Conservation (phyloP, 75 land plant genomes). For the Chamaecyparis obtusa region DNA sequence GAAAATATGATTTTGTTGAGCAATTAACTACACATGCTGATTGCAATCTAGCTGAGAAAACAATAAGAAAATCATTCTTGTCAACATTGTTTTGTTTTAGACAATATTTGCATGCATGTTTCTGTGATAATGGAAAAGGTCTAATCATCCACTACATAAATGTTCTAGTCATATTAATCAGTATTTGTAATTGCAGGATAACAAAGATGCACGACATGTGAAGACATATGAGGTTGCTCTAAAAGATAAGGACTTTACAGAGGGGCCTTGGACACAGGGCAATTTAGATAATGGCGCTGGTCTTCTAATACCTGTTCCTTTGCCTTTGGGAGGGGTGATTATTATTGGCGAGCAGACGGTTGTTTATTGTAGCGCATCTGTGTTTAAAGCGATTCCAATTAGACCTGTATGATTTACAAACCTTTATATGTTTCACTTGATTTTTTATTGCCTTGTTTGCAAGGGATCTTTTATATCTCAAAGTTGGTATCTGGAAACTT, state of each 20-base stretch:
- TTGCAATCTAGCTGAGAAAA: background rate
- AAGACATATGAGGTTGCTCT: constrained; percentile 97
- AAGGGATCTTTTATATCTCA: no score
- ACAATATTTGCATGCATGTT: background rate
- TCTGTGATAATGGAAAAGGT: background rate
- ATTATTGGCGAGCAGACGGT: constrained; percentile 99
- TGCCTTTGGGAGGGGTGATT: constrained; percentile 93
- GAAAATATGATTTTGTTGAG: background rate
- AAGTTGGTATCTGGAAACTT: background rate
- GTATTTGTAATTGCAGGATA: constrained; percentile 66
- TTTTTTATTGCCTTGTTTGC: background rate
- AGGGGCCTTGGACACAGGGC: constrained; percentile 97
- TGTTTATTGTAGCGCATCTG: constrained; percentile 87
- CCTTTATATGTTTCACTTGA: background rate
- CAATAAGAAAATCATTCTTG: background rate
- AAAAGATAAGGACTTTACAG: constrained; percentile 96
- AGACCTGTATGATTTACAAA: constrained; percentile 59
- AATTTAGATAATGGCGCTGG: constrained; percentile 99
- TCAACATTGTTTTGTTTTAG: background rate
- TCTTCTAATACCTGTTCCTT: constrained; percentile 90
- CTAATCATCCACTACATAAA: background rate
- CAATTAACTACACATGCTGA: background rate
- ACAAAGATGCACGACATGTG: constrained; percentile 97
- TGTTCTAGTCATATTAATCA: background rate
- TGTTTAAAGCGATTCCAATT: constrained; percentile 89